Evolutionary conservation across 2,329 filamentous ascomycete species (phyloP).

Genomic region (Cladophialophora exuberans): DNA sequence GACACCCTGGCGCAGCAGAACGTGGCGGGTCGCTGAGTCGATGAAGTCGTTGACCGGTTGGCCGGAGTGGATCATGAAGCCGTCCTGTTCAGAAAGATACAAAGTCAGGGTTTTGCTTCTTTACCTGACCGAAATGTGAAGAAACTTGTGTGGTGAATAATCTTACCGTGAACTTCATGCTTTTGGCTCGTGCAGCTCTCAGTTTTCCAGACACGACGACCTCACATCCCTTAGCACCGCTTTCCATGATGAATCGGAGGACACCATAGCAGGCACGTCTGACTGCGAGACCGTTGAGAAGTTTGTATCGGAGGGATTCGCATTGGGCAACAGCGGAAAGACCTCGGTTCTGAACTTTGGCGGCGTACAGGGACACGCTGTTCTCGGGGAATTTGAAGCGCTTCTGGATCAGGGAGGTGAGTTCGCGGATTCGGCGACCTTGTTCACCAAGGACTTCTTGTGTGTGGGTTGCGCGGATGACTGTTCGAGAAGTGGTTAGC

Average conservation of each 20-base stretch:
- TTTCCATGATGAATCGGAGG: conserved; percentile 99
- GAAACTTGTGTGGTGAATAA: not conserved
- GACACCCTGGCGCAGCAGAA: conserved; percentile 99
- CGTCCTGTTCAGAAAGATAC: conserved; percentile 63
- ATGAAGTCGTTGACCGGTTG: conserved; percentile 99
- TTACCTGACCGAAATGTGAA: not conserved
- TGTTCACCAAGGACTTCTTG: conserved; percentile 99
- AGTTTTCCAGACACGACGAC: conserved; percentile 99
- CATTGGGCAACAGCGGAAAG: conserved; percentile 99
- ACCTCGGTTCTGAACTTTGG: conserved; percentile 99
- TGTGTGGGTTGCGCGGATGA: conserved; percentile 99
- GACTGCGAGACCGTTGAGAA: conserved; percentile 98
- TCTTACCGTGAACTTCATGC: conserved; percentile 98
- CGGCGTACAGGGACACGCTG: conserved; percentile 99
- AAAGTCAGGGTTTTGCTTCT: not conserved
- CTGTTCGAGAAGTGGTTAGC: too few relatives aligned
- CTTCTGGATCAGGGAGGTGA: conserved; percentile 99
- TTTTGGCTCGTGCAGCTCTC: conserved; percentile 97
- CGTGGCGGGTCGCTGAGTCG: conserved; percentile 96
- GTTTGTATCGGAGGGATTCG: conserved; percentile 99
- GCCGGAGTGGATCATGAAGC: conserved; percentile 99
- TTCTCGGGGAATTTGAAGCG: conserved; percentile 99
- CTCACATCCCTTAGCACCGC: conserved; percentile 98
- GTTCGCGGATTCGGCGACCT: conserved; percentile 99
- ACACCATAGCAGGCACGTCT: conserved; percentile 99